Conservation (phyloP, 305 asterid species). For the Solanum chacoense region DNA sequence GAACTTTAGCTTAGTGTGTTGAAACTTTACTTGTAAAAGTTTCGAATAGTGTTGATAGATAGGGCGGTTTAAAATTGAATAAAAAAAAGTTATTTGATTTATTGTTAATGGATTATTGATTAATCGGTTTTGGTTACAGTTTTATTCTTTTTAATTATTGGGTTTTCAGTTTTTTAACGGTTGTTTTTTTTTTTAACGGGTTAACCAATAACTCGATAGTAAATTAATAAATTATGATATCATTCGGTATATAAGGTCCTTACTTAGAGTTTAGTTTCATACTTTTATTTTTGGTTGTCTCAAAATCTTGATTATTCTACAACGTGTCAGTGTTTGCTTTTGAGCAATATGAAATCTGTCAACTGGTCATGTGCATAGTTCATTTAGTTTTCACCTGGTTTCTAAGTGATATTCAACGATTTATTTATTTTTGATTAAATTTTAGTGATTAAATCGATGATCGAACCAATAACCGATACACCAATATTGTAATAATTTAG, state of each 20-base stretch:
- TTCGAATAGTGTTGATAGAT: background rate
- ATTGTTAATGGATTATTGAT: background rate
- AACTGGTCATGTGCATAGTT: background rate
- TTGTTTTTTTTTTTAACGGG: background rate
- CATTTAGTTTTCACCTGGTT: no score
- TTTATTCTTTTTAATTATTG: no score
- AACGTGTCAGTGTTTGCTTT: background rate
- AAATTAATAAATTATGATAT: no score
- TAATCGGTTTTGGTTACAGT: accelerated
- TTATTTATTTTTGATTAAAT: background rate
- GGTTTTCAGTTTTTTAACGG: background rate
- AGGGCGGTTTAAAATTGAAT: background rate
- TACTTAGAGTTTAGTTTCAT: background rate
- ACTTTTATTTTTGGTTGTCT: background rate
- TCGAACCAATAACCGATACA: background rate
- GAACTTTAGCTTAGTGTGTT: no score
- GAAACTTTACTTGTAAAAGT: no score
- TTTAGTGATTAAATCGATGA: background rate
- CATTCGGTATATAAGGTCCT: background rate
- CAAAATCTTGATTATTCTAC: no score
- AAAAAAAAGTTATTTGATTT: no score
- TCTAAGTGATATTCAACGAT: no score
- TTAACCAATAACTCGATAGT: no score
- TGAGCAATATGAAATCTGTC: background rate
- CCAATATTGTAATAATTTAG: background rate